Base-by-base conservation (phyloP, 768 basidiomycete genomes). In the Lentinula lateritia region DNA sequence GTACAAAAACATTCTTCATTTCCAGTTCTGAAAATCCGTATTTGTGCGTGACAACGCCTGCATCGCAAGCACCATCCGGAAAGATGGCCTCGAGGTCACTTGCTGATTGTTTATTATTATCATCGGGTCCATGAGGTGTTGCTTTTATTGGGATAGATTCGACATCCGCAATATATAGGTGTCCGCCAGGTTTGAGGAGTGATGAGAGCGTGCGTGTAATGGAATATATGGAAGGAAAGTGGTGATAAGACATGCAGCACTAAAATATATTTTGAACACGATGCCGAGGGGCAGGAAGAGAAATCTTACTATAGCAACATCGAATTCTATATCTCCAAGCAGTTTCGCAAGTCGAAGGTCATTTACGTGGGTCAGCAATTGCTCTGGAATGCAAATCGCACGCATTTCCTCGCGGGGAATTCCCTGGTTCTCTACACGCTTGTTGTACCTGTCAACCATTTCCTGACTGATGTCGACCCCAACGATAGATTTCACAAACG, bases 201-300 rank as follows among this genome's bases (percentile, higher is more conserved):
- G 68, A 69, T 1, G 74, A 74, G 16, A 89, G 80, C 1, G 69
- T 67, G n/a, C 69, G 68, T 3, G 87, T 88, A 43, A 76, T 77
- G 10, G 72, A 70, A 7, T 75, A 71, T 65, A 85, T 78, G 32
- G 79, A 79, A 5, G 71, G 58, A 58, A 89, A 77, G 68, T 89
- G 88, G 64, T 89, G 88, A 66, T 86, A 89, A 1, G 88, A 76
- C 32, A 76, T 73, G 8, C 80, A 75, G 66, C 89, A 91, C 89
- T 91, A 63, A 5, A 32, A 48, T 35, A 18, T 6, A 55, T 50
- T n/a, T 50, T 34, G 18, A n/a, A 16, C 13, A 50, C 28, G 12
- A 46, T 6, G 20, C 18, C 18, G 16, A 16, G 20, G 28, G 5
- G 52, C 32, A 50, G 42, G 28, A n/a, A 48, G 36, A 20, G 10